These are phyloP conservation scores for Clitopilus passeckerianus DNA, from an alignment of 768 basidiomycete genomes.

Conservation along the genomic window DNA sequence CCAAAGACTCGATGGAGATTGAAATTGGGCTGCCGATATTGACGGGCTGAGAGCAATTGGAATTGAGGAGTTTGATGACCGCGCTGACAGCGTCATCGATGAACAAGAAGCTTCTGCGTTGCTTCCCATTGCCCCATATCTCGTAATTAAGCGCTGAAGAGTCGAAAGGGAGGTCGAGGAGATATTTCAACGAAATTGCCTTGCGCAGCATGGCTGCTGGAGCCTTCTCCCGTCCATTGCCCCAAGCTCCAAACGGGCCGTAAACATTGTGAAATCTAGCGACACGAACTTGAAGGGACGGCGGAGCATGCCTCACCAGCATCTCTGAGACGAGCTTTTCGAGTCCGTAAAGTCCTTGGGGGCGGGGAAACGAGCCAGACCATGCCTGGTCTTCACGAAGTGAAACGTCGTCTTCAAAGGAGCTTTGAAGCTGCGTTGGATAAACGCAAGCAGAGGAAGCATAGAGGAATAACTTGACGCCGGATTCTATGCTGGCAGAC, in stretches of 20 bases:
- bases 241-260: conserved; percentile 50
- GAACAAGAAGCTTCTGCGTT: conserved; percentile 51
- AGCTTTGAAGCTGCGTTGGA: neutral
- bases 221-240: conserved; percentile 51
- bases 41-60: conserved; percentile 11
- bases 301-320: conserved; percentile 27
- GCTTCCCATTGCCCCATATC: conserved; percentile 53
- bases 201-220: conserved; percentile 56
- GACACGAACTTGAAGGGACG: conserved; percentile 33
- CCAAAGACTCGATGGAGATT: neutral
- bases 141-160: conserved; percentile 26
- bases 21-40: neutral
- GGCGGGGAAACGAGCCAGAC: conserved; percentile 27
- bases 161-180: neutral
- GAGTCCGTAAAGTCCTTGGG: conserved; percentile 56
- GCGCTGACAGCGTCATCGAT: conserved; percentile 53
- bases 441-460: neutral
- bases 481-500: conserved; percentile 27
- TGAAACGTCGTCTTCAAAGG: conserved; percentile 25
- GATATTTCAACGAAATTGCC: conserved; percentile 29
- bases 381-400: conserved; percentile 44
- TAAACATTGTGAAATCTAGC: conserved; percentile 58
- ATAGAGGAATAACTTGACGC: conserved; percentile 17
- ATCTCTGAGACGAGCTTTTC: conserved; percentile 52
- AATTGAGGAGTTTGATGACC: conserved; percentile 33